These are phyloP conservation scores for Forsythia suspensa DNA, from an alignment of 257 asterid genomes.

Conservation along the genomic window DNA sequence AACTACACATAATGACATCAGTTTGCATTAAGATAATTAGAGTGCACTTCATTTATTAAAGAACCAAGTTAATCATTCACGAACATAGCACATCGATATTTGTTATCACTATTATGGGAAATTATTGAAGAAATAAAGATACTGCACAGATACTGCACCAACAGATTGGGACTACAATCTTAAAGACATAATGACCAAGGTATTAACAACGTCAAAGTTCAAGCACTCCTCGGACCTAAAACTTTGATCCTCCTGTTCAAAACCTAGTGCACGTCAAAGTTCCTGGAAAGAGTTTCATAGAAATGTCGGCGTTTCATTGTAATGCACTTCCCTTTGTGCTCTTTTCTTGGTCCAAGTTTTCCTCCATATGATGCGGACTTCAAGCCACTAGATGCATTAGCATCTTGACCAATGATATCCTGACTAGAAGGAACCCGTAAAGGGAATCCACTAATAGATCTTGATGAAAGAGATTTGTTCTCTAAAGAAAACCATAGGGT, in stretches of 20 bases:
- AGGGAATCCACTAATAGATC: constrained; percentile 45
- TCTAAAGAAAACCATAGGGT: constrained; percentile 64
- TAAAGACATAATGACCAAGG: background rate
- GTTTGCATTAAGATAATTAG: too few relatives aligned
- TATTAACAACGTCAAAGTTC: background rate
- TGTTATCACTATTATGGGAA: background rate
- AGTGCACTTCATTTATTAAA: too few relatives aligned
- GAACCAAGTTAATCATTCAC: background rate
- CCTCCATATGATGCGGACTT: constrained; percentile 41
- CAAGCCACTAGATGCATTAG: constrained; percentile 42
- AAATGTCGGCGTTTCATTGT: too few relatives aligned
- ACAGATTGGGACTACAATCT: background rate
- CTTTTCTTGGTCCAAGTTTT: constrained; percentile 69
- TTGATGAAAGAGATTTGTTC: constrained; percentile 43
- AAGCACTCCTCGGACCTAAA: background rate
- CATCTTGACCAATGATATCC: constrained; percentile 40
- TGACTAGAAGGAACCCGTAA: constrained; percentile 44
- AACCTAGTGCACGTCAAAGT: background rate
- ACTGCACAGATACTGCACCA: too few relatives aligned
- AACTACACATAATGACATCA: background rate
- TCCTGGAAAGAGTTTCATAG: background rate
- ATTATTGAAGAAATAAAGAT: background rate
- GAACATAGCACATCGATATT: background rate
- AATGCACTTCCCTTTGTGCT: constrained; percentile 48
- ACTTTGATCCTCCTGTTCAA: too few relatives aligned